Evolutionary conservation across 1,139 yeast species (phyloP), one percentile per base, ranked within the genome.

Genomic region (Yamadazyma sp.): DNA sequence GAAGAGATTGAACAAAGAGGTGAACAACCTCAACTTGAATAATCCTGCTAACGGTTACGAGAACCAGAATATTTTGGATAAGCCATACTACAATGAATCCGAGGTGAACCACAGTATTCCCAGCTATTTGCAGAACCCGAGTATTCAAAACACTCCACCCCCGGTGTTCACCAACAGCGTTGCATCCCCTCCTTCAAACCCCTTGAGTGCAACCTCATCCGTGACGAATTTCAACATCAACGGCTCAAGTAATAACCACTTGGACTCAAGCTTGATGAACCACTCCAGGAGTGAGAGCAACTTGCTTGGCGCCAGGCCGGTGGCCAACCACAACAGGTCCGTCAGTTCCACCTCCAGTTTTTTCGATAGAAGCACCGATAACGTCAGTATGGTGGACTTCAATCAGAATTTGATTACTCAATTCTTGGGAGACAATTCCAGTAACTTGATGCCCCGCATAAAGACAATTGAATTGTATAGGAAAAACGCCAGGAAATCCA

Each of bases 391-490:
- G 56, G 61, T 66, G 17, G 77, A 70, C 47, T 66, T 71, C 42
- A 63, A 61, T 41, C 77, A 72, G 46, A 69, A 62, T 47, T 45
- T 69, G 26, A 61, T 72, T 46, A 69, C 69, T 41, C 80, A 73
- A 49, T 77, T 78, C 51, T 61, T 83, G 44, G 87, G 87, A 3
- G 66, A 66, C 30, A 74, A 76, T 49, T 67, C 74, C 35, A 55
- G 62, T 46, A 63, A 73, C 23, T 69, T 88, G 47, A 64, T 88
- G 55, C 94, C 97, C 10, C 73, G 95, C 47, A 80, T 87, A 61
- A 82, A 86, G 57, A 88, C 97, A 7, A 80, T 92, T 46, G 96
- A 91, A 51, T 72, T 88, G 68, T 91, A 91, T 64, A 75, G 94
- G 40, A 77, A 84, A 51, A 91, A 87, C 55, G 96, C 95, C 16